These are phyloP conservation scores for Phanerodontia chrysosporium DNA, from an alignment of 768 basidiomycete genomes.

Conservation along the genomic window DNA sequence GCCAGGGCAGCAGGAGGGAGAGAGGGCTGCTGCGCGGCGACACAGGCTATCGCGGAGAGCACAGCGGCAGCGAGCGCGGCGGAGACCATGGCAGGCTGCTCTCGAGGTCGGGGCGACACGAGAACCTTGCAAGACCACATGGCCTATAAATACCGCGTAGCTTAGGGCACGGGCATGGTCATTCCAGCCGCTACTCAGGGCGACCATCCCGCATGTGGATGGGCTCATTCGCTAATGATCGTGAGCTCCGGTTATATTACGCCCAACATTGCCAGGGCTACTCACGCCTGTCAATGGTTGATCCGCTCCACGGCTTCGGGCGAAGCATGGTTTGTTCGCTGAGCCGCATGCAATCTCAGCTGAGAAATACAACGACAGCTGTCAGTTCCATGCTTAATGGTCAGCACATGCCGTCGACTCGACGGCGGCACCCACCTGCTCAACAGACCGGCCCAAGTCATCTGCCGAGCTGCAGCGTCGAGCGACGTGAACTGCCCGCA, in stretches of 20 bases:
- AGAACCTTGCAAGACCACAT: neutral
- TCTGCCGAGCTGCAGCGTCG: too few relatives aligned
- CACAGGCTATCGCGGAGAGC: neutral
- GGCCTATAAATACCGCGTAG: neutral
- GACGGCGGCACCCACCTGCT: too few relatives aligned
- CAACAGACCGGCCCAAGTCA: too few relatives aligned
- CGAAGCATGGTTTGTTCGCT: too few relatives aligned
- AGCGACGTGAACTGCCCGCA: too few relatives aligned
- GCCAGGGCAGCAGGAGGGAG: slow-evolving; percentile 12
- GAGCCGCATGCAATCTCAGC: too few relatives aligned
- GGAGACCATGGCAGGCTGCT: neutral
- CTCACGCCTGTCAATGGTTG: neutral
- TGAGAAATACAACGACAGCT: too few relatives aligned
- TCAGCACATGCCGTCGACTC: too few relatives aligned
- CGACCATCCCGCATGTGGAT: neutral
- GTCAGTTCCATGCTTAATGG: too few relatives aligned
- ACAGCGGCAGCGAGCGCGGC: neutral
- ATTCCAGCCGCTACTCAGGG: neutral
- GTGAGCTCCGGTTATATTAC: neutral
- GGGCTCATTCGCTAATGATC: neutral
- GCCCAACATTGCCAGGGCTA: neutral
- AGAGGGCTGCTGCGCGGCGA: neutral
- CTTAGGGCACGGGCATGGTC: neutral
- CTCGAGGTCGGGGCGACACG: neutral
- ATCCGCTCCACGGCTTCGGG: too few relatives aligned